Evolutionary conservation across 805 yeast genomes (phyloP).

Genomic region (Myxozyma melibiosi): DNA sequence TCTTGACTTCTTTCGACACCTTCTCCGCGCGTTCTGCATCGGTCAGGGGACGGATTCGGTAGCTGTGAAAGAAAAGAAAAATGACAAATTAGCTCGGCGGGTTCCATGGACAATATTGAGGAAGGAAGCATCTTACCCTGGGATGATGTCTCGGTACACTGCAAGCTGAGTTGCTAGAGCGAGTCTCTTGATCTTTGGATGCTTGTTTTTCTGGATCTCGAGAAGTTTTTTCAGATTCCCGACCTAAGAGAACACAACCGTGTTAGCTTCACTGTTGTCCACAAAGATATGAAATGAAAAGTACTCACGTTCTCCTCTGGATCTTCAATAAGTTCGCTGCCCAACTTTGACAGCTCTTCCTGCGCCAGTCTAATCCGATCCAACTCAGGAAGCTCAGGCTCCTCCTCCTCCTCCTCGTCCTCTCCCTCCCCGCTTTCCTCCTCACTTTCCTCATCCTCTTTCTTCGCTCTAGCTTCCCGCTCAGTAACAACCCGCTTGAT

Average conservation of each 20-base stretch:
- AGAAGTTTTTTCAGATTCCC: conserved; percentile 6
- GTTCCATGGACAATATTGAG: neutral
- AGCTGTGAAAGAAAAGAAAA: conserved; percentile 39
- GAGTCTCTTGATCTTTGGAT: conserved; percentile 51
- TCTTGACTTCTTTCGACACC: conserved; percentile 80
- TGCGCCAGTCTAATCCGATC: conserved; percentile 64
- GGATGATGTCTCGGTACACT: conserved; percentile 81
- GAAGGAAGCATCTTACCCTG: conserved; percentile 52
- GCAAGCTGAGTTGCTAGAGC: conserved; percentile 79
- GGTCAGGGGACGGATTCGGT: conserved; percentile 72
- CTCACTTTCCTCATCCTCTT: conserved; percentile 34
- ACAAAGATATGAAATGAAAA: conserved; percentile 9
- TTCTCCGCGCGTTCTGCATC: conserved; percentile 81
- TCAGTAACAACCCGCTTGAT: conserved; percentile 61
- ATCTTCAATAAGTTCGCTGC: conserved; percentile 75
- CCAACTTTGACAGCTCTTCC: conserved; percentile 81
- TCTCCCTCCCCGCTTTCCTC: conserved; percentile 39
- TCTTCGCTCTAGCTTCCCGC: conserved; percentile 21
- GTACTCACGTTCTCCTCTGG: conserved; percentile 81
- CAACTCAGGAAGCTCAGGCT: conserved; percentile 52
- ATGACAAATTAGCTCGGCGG: neutral
- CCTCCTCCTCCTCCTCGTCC: conserved; percentile 42
- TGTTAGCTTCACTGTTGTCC: neutral
- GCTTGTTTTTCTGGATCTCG: neutral
- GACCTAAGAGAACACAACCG: neutral